Percentiles rank a stretch among this genome's conserved stretches.
phyloP scores from a whole-genome alignment of 352 stramenopile genomes.

The Halophytophthora batemanensis region DNA sequence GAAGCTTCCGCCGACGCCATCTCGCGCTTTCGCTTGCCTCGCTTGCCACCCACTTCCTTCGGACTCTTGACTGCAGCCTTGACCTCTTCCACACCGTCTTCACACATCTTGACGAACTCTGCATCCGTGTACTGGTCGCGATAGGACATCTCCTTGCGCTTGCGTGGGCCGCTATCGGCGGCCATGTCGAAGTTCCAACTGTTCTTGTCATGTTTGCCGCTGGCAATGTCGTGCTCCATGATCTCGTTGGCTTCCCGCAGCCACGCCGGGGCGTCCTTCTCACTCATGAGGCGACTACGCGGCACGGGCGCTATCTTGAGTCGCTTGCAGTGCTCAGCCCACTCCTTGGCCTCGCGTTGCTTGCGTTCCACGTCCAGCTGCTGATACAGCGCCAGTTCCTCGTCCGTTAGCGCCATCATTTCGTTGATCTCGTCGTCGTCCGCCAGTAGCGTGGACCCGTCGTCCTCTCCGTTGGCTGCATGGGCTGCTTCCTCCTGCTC shows the following conservation, averaged over 20 bases:
- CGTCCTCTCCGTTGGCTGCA: conserved; percentile 57
- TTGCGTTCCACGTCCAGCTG: conserved; percentile 63
- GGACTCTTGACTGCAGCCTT: conserved; percentile 21
- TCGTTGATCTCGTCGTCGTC: conserved; percentile 89
- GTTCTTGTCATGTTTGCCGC: conserved; percentile 53
- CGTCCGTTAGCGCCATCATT: conserved; percentile 88
- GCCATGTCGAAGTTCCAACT: conserved; percentile 64
- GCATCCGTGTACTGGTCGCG: conserved; percentile 83
- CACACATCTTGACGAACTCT: conserved; percentile 87
- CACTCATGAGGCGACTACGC: conserved; percentile 57
- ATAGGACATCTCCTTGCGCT: conserved; percentile 86
- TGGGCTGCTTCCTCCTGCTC: conserved; percentile 82
- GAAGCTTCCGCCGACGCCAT: conserved; percentile 20
- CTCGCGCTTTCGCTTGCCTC: conserved; percentile 32
- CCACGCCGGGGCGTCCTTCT: conserved; percentile 72
- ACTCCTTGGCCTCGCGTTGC: conserved; percentile 60
- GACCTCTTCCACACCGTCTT: conserved; percentile 59
- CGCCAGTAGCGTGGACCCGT: conserved; percentile 58
- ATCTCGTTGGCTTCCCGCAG: conserved; percentile 65
- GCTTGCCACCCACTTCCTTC: conserved; percentile 9
- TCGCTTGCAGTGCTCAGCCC: conserved; percentile 65
- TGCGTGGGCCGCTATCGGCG: conserved; percentile 42
- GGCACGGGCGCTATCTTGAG: conserved; percentile 36
- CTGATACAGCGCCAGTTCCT: conserved; percentile 80
- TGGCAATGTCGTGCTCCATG: conserved; percentile 54